phyloP scores from a whole-genome alignment of 2,329 filamentous ascomycete genomes.

The Mycogone perniciosa region DNA sequence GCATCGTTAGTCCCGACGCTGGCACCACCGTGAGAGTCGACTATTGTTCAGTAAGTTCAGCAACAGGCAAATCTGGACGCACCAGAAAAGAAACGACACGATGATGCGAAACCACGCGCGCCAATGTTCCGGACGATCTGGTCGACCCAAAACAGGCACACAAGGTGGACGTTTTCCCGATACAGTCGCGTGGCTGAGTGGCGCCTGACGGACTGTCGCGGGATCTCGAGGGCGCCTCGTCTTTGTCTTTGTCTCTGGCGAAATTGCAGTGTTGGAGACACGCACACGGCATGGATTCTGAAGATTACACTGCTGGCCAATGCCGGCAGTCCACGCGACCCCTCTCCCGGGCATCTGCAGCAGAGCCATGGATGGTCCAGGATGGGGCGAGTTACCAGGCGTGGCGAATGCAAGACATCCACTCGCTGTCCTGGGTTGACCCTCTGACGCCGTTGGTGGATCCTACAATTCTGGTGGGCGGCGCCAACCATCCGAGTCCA shows the following conservation, averaged over 20 bases:
- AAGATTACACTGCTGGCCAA: slow-evolving; percentile 22
- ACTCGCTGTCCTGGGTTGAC: slow-evolving; percentile 33
- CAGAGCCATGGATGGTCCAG: slow-evolving; percentile 16
- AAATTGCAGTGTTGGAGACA: neutral
- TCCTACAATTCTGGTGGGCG: slow-evolving; percentile 30
- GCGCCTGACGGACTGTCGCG: neutral
- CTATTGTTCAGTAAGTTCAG: neutral
- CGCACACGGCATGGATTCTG: neutral
- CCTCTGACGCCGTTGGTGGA: slow-evolving; percentile 33
- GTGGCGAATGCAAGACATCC: slow-evolving; percentile 33
- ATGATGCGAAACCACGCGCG: neutral
- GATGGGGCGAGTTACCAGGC: slow-evolving; percentile 1
- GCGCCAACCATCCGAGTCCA: slow-evolving; percentile 31
- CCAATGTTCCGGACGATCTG: neutral
- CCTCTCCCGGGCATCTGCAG: slow-evolving; percentile 21
- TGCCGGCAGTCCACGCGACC: slow-evolving; percentile 27
- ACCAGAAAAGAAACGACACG: neutral
- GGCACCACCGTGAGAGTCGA: neutral
- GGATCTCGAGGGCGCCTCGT: neutral
- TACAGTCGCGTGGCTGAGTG: neutral
- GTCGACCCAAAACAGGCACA: neutral
- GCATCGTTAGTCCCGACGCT: neutral
- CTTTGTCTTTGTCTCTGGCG: neutral
- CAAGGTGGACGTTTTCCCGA: neutral
- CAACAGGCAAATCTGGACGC: no score